Evolutionary conservation across 1,284 basidiomycete species (phyloP), one percentile per base, ranked within the genome.

Genomic region (Salmacisia buchloeana): DNA sequence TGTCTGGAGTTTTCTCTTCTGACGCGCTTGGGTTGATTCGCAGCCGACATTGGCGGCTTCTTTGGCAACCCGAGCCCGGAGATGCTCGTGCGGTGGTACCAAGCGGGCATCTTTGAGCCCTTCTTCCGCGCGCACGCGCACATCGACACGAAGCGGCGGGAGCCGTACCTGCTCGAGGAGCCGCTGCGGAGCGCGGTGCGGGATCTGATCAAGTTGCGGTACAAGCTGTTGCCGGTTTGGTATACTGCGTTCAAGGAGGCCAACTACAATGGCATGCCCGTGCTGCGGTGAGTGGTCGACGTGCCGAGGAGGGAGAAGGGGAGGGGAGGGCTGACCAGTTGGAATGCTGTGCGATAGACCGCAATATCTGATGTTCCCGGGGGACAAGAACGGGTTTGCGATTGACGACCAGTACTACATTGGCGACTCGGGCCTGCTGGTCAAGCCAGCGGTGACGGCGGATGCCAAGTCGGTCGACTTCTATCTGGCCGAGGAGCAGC

Each of bases 101-200:
- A 92, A 82, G 89, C 94, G 38, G 96, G 94, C 31, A 87, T 89
- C 12, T 96, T 97, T 81, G 89, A 89, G 69, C 94, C 94, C 2
- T 99, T 99, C 86, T 94, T 98, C 88, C 87, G 94, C 60, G 94
- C 94, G 0, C 96, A 98, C 81, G 96, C 94, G 3, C 94, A 97
- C 80, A 89, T 97, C 73, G 96, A 99, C 81, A 96, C 94, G 46
- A 98, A 97, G 83, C 87, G 96, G 45, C 87, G 94, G 56, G 96
- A 99, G 81, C 94, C 94, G 0, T 98, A 89, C 83, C 84, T 98
- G 0, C 85, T 91, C 60, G 91, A 92, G 18, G 89, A 96, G 75
- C 92, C 93, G 0, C 88, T 90, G 82, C 89, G 89, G 81, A 84
- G 86, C 38, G 88, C 92, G 46, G 81, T 97, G 34, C 86, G 89